Base-by-base conservation (phyloP, 352 stramenopile genomes). In the Pythium apleroticum region DNA sequence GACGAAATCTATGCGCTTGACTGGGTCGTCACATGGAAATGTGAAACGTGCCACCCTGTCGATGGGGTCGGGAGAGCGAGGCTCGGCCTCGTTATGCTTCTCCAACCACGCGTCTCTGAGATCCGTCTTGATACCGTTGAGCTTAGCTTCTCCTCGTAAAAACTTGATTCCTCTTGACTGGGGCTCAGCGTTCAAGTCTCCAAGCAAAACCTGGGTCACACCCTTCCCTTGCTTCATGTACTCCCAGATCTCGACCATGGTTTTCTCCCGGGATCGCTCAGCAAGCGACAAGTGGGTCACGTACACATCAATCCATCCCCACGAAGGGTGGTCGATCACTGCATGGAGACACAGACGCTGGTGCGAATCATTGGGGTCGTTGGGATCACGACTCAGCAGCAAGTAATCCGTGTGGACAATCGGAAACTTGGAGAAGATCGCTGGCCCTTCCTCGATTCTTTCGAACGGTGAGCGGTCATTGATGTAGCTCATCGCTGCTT, bases 1-100 rank as follows among this genome's bases (percentile, higher is more conserved):
- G 17, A 93, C 74, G 35, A 93, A 93, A 60, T 97, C 89, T 52
- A 97, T 97, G n/a, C 87, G 84, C 56, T 97, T 97, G 19, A 77
- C 69, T 9, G 89, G 89, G 25, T 84, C 78, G 61, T 97, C 88
- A 57, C 80, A 94, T 15, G 89, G 86, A 56, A 97, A 97, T 12
- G 89, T 97, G 60, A 95, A 94, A 20, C 57, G 80, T 84, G 37
- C 71, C 53, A 17, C 71, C 53, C 4, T 75, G 57, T 95, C 80
- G 0, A 61, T 24, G 1, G 33, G 52, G 30, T 90, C 66, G 20
- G 25, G 64, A 0, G 86, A 96, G 1, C 77, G 69, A 54, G 84
- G 81, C 37, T 69, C 60, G 5, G 87, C 77, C 63, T 97, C 89
- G 3, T 60, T 52, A 57, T 93, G 75, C 25, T 73, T 69, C 25